Conservation (phyloP, 176 grass and related monocot species). For the Puya raimondii region DNA sequence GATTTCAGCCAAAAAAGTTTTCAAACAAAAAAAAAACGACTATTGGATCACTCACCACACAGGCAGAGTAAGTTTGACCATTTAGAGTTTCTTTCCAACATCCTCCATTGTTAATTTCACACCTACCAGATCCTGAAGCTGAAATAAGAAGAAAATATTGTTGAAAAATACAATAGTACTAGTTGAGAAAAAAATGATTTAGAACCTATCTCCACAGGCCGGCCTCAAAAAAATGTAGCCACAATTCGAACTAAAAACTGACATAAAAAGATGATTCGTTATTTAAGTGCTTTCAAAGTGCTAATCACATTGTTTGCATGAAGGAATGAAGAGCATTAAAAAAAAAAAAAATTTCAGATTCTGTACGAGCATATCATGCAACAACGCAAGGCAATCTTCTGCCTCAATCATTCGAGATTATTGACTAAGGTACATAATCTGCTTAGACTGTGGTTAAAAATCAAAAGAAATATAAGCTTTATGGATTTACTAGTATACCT, state of each 20-base stretch:
- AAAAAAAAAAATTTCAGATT: constrained; percentile 1
- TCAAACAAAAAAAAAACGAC: neutral
- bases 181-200: neutral
- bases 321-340: too few species aligned
- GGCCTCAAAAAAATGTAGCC: neutral
- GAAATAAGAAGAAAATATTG: constrained; percentile 15
- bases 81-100: constrained; percentile 83
- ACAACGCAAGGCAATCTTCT: too few species aligned
- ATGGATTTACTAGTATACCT: constrained; percentile 39
- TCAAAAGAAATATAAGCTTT: too few species aligned
- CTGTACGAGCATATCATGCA: neutral
- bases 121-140: constrained; percentile 75
- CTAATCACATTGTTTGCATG: too few species aligned
- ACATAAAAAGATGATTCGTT: too few species aligned
- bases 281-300: too few species aligned
- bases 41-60: constrained; percentile 49
- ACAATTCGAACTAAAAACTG: too few species aligned
- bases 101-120: constrained; percentile 87
- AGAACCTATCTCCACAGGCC: neutral
- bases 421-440: too few species aligned
- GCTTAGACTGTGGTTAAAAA: too few species aligned
- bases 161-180: neutral
- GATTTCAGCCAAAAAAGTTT: neutral
- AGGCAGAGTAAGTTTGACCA: constrained; percentile 60
- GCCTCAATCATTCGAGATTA: too few species aligned